Base-by-base conservation (phyloP, 1,139 yeast species). In the Scheffersomyces lignicola region DNA sequence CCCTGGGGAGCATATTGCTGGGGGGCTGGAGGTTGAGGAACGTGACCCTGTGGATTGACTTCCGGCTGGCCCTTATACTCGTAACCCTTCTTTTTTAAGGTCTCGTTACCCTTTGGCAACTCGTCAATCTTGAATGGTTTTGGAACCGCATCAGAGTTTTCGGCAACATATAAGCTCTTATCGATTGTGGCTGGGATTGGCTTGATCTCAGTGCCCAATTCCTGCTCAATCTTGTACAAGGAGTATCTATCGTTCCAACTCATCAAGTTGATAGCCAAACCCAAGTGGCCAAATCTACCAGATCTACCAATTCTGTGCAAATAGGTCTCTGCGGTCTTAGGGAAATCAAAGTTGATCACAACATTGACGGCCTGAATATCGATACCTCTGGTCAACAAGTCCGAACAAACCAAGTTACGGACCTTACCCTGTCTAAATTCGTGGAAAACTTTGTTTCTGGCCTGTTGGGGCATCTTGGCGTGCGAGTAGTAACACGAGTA, bases 361-460 rank as follows among this genome's bases (percentile, higher is more conserved):
- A 92, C 98, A 56, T 94, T 94, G 46, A 92, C 99, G 9, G 97
- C 97, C 65, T 94, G 98, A 52, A 92, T 92, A 73, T 92, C 99
- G 52, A 92, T 92, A 79, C 98, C 98, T 76, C 98, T 87, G 24
- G 98, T 92, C 50, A 94, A 77, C 48, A 92, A 75, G 69, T 94
- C 98, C 1, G 97, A 87, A 66, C 98, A 92, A 25, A 92, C 98
- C 54, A 92, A 76, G 56, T 94, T 92, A 69, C 98, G 85, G 55
- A 94, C 96, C 60, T 88, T 90, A 36, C 98, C 98, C 63, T 89
- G 96, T 74, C 98, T 86, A 64, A 92, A 94, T 60, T 92, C 98
- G 59, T 92, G 98, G 77, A 92, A 94, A 9, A 92, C 98, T 61
- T 90, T 87, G 69, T 92, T 94, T 76, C 98, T 86, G 38, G 95